Base-by-base conservation (phyloP, 2,329 filamentous ascomycete genomes). In the Phialophora macrospora region DNA sequence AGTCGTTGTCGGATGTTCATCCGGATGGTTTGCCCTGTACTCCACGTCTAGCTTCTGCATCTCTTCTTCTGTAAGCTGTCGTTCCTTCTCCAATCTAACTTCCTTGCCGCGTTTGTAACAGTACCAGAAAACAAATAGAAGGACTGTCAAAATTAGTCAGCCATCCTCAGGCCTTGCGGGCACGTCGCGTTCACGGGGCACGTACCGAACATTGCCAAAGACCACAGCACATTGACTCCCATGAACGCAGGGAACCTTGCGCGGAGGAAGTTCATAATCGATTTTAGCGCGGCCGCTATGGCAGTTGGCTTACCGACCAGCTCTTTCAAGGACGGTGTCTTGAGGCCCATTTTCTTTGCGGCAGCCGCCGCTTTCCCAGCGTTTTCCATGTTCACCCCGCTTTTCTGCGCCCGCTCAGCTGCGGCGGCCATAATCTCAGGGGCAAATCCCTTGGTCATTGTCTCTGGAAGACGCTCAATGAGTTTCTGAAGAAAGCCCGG, bases 71-170 rank as follows among this genome's bases (percentile, higher is more conserved):
- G 79, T 80, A 26, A 81, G 77, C 17, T 82, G 75, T 14, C 81
- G 78, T 68, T 86, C 85, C 58, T 82, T 86, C 74, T 90, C 89
- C 12, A 98, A 85, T 58, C 95, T 87, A 6, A 88, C 88, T 80
- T 99, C 94, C 52, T 88, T 88, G 46, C 95, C 95, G 61, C 95
- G 90, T 81, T 98, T 98, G 79, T 98, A 90, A 80, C 93, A 98
- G 80, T 98, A 99, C 93, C 94, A 99, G 73, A 98, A 88, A 52
- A 96, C 92, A 75, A 97, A 95, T 63, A 99, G 85, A 17, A 98
- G 84, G 62, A 98, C 91, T 91, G 63, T 30, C n/a, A 24, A 4
- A 34, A 24, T 20, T 7, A 63, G 54, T 61, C 46, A 59, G 44
- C 34, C 22, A 14, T 44, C 26, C 14, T n/a, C 32, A 20, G 9